Percentiles rank a stretch among this genome's conserved stretches.
Conservation (phyloP, 306 rosid genomes). For the Prunus dulcis region DNA sequence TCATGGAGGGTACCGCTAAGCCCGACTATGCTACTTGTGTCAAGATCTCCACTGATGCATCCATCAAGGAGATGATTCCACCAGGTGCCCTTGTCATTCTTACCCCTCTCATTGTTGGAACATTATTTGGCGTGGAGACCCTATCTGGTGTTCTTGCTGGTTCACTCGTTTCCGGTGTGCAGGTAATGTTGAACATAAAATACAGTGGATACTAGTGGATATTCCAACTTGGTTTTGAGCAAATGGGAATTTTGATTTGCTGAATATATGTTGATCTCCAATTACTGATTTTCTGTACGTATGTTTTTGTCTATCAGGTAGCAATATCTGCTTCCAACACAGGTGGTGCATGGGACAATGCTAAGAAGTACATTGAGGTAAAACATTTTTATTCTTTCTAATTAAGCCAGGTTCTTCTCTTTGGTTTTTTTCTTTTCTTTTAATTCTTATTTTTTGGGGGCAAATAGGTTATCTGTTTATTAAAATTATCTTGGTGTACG, state of each 20-base stretch:
- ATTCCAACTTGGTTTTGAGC: neutral
- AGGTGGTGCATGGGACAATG: conserved; percentile 82
- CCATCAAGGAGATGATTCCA: conserved; percentile 86
- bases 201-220: neutral
- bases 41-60: conserved; percentile 83
- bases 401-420: neutral
- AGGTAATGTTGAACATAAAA: conserved; percentile 36
- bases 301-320: conserved; percentile 22
- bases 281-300: neutral
- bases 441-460: neutral
- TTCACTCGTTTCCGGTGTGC: conserved; percentile 75
- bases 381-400: neutral
- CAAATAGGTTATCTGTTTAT: neutral
- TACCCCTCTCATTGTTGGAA: conserved; percentile 76
- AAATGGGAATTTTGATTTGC: neutral
- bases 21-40: conserved; percentile 81
- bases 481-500: conserved; percentile 2
- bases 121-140: conserved; percentile 69
- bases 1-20: conserved; percentile 66
- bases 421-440: too few species aligned
- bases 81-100: conserved; percentile 87
- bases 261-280: neutral
- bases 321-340: conserved; percentile 79
- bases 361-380: conserved; percentile 81
- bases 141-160: conserved; percentile 79